Base-by-base conservation (phyloP, 441 rosid genomes). In the Syzygium syzygioides region DNA sequence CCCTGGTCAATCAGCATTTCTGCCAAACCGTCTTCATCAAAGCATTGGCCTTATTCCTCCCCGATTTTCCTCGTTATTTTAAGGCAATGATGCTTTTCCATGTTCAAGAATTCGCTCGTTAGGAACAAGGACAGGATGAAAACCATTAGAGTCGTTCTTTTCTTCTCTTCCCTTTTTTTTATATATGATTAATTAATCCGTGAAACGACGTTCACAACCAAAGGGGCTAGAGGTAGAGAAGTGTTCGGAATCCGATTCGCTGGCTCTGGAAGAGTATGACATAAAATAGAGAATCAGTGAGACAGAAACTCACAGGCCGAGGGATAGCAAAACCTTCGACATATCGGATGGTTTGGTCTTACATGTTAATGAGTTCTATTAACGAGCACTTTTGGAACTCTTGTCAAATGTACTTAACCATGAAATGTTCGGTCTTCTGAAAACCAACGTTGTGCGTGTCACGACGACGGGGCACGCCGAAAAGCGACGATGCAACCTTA, bases 371-470 rank as follows among this genome's bases (percentile, higher is more conserved):
- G 55, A 53, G 5, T 53, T 30, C 7, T 8, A 41, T 30, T 64
- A 34, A 19, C 0, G 8, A 71, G 48, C 3, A 2, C 28, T 57
- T 10, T 23, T 3, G 14, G 25, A 25, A 25, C 5, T 57, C 62
- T 57, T 7, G 13, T 23, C 9, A 0, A 57, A 4, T 0, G 2
- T 30, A n/a, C 1, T 7, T 14, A 15, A 64, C 3, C 0, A 18
- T 1, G 45, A 32, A 45, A 8, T 4, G 20, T 17, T 18, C 12
- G 15, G 34, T 68, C 14, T 34, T 68, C 14, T 2, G 48, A 45
- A 34, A 34, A 68, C 0, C 8, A 19, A 4, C 26, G 25, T 23
- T 17, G 6, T 2, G 76, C 41, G 17, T 17, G 8, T 19, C 41
- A 8, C 2, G 3, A 17, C 9, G 23, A 30, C 17, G 8, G 19